Conservation (phyloP, 169 alveolate genomes). For the Plasmodium gaboni region DNA sequence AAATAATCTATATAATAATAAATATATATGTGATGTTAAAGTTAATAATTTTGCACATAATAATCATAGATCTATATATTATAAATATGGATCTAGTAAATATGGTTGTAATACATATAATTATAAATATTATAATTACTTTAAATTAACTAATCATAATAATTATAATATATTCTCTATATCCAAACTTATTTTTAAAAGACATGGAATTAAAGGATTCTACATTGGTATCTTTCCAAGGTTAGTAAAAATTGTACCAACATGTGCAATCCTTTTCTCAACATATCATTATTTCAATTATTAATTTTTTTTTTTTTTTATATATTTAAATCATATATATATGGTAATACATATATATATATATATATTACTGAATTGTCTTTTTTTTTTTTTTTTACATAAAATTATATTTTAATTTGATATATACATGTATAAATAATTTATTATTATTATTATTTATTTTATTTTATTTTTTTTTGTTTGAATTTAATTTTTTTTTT, state of each 20-base stretch:
- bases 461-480: neutral
- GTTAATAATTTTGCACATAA: constrained; percentile 61
- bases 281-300: constrained; percentile 70
- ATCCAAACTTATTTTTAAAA: constrained; percentile 59
- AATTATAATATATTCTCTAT: constrained; percentile 69
- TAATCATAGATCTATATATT: constrained; percentile 58
- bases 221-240: constrained; percentile 78
- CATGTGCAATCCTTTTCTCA: constrained; percentile 78
- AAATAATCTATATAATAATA: constrained; percentile 58
- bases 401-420: neutral
- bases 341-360: neutral
- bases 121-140: constrained; percentile 63
- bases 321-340: too few species aligned
- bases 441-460: neutral
- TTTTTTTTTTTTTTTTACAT: neutral
- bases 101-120: constrained; percentile 70
- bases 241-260: constrained; percentile 77
- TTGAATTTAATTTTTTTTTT: neutral
- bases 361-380: neutral
- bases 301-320: constrained; percentile 1
- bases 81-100: constrained; percentile 67
- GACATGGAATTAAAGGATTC: constrained; percentile 56
- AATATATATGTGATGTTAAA: constrained; percentile 63
- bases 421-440: neutral
- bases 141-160: constrained; percentile 54